Evolutionary conservation across 352 stramenopile species (phyloP).

Genomic region (Phytophthora agathidicida): DNA sequence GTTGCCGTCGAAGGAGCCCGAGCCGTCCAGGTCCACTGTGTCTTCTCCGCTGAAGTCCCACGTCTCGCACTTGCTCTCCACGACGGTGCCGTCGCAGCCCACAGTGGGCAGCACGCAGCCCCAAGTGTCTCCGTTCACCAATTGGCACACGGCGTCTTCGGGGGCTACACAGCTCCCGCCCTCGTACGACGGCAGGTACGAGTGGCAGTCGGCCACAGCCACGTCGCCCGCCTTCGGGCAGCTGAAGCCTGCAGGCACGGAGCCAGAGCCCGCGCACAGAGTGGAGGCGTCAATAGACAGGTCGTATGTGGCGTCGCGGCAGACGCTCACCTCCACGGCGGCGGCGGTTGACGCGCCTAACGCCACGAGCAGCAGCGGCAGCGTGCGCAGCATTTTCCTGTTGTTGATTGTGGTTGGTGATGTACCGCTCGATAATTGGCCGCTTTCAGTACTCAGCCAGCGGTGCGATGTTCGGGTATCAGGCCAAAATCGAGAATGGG

Average conservation of each 20-base stretch:
- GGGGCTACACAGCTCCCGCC: slow-evolving; percentile 34
- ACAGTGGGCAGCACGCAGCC: slow-evolving; percentile 50
- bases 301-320: slow-evolving; percentile 50
- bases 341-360: slow-evolving; percentile 3
- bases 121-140: slow-evolving; percentile 42
- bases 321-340: slow-evolving; percentile 45
- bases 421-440: slow-evolving; percentile 6
- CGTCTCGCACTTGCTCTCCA: slow-evolving; percentile 27
- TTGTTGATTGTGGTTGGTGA: neutral
- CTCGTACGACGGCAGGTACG: slow-evolving; percentile 44
- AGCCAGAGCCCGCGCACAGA: slow-evolving; percentile 43
- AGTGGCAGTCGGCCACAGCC: slow-evolving; percentile 42
- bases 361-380: slow-evolving; percentile 15
- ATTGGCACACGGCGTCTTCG: slow-evolving; percentile 45
- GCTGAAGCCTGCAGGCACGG: slow-evolving; percentile 27
- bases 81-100: slow-evolving; percentile 28
- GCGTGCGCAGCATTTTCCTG: slow-evolving; percentile 16
- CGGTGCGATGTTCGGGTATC: neutral
- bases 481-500: slow-evolving; percentile 29
- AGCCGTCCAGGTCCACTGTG: slow-evolving; percentile 29
- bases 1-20: slow-evolving; percentile 33
- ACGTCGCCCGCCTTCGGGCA: slow-evolving; percentile 44
- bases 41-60: slow-evolving; percentile 39
- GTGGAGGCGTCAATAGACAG: slow-evolving; percentile 28
- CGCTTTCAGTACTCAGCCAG: slow-evolving; percentile 1